A percentile compares a stretch with the other conserved stretches of the same genome.
Evolutionary conservation across 116 monocot genomes (phyloP).

Genomic region (Cymodocea nodosa): DNA sequence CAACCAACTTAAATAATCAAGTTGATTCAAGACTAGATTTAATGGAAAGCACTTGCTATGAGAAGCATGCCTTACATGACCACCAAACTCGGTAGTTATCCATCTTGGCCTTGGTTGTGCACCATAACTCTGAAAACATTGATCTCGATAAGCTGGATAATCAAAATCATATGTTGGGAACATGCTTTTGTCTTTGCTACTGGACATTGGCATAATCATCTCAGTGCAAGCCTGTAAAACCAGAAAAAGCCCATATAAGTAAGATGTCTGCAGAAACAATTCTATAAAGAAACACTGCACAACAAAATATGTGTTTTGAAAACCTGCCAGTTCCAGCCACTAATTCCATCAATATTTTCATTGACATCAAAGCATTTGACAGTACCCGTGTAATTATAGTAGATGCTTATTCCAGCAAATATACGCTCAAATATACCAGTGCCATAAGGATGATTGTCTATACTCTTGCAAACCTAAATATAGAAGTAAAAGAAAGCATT

Average conservation of each 20-base stretch:
- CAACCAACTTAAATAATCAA: neutral
- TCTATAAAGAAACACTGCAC: neutral
- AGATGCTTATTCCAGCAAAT: slow-evolving; percentile 78
- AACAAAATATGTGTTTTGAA: neutral
- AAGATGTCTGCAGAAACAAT: neutral
- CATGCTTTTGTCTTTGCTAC: slow-evolving; percentile 62
- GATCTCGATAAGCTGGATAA: slow-evolving; percentile 32
- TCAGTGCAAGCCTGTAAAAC: slow-evolving; percentile 54
- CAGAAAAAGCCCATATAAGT: neutral
- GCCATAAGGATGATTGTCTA: slow-evolving; percentile 47
- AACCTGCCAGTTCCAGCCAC: slow-evolving; percentile 94
- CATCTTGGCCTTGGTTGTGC: slow-evolving; percentile 62
- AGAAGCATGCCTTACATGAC: slow-evolving; percentile 59
- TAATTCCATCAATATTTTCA: slow-evolving; percentile 91
- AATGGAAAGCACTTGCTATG: too few relatives aligned
- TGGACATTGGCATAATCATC: slow-evolving; percentile 80
- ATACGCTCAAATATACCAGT: slow-evolving; percentile 41
- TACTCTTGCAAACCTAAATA: slow-evolving; percentile 60
- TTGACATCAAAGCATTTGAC: slow-evolving; percentile 71
- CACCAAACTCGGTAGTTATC: slow-evolving; percentile 89
- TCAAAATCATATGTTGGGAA: slow-evolving; percentile 56
- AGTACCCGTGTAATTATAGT: slow-evolving; percentile 79
- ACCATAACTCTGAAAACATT: slow-evolving; percentile 43
- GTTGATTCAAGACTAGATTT: neutral
- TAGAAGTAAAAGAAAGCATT: neutral